These are phyloP conservation scores for Prunus campanulata DNA, from an alignment of 306 rosid species.

Conservation along the genomic window DNA sequence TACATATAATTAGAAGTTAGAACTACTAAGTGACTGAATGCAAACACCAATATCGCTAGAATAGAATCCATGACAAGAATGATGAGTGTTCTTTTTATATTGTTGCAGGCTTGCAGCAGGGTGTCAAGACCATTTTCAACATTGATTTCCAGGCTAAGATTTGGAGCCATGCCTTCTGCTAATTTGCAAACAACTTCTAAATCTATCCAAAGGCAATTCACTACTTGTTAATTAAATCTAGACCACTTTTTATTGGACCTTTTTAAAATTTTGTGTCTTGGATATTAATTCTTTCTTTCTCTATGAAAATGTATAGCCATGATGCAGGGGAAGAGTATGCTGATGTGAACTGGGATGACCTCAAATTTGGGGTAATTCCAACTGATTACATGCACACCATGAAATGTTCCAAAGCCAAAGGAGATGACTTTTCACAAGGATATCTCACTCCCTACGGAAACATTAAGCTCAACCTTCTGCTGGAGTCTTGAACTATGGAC, in stretches of 20 bases:
- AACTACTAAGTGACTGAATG: too few relatives aligned
- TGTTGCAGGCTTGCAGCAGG: not conserved
- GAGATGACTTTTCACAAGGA: slow-evolving; percentile 17
- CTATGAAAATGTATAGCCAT: too few relatives aligned
- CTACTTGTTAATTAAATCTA: not conserved
- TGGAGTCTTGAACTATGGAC: slow-evolving; percentile 56
- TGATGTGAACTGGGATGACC: too few relatives aligned
- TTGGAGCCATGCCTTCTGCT: slow-evolving; percentile 12
- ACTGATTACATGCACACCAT: slow-evolving; percentile 4
- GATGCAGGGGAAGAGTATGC: too few relatives aligned
- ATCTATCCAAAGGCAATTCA: slow-evolving; percentile 3
- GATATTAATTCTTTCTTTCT: too few relatives aligned
- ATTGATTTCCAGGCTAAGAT: not conserved
- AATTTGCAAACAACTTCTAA: not conserved
- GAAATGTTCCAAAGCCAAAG: slow-evolving; percentile 32
- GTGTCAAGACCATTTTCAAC: not conserved
- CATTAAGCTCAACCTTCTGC: slow-evolving; percentile 53
- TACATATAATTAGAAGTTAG: too few relatives aligned
- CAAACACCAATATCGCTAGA: too few relatives aligned
- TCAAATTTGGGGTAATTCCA: too few relatives aligned
- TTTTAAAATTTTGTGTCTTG: not conserved
- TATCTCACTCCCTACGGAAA: slow-evolving; percentile 35
- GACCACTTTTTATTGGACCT: not conserved
- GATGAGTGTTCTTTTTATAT: too few relatives aligned
- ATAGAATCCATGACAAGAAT: too few relatives aligned